Evolutionary conservation across 2,329 filamentous ascomycete species (phyloP), one percentile per base, ranked within the genome.

Genomic region (Celoporthe dispersa): DNA sequence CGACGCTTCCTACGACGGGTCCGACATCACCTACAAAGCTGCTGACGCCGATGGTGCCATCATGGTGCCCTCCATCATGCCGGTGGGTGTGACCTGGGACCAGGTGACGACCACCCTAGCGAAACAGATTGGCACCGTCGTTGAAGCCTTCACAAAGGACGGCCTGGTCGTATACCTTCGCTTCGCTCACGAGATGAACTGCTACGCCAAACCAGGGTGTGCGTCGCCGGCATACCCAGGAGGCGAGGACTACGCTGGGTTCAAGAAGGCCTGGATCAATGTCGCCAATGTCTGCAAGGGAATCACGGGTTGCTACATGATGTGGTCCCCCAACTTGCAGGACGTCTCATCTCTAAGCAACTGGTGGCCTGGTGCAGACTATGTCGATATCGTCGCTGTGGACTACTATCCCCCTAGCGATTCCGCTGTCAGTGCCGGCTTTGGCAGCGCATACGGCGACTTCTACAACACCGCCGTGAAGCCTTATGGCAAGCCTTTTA

Each of bases 141-240:
- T 73, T 16, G 62, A 69, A 16, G 35, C 67, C 25, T 74, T 74
- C 68, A 72, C 67, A 53, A 60, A 71, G 28, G 25, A 72, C 33
- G 71, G 71, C 5, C 59, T 74, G 12, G 69, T 71, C 31, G 72
- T 73, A 16, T 74, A 72, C 64, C 73, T 74, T 60, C 71, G 73
- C 16, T 74, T 74, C 70, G 72, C 71, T 2, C 73, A 74, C 68
- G 72, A 74, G 71, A 72, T 74, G 70, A 74, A 74, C 70, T 74
- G 68, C 48, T 74, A 74, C 61, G 71, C 70, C 39, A 70, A 68
- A 33, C 53, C 66, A 7, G 68, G 66, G 3, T 72, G 70, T 51
- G 67, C 67, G 14, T 12, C 64, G 11, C 70, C 70, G 28, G 59
- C 48, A 3, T 71, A 71, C 55, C 70, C 70, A n/a, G 70, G 70